Evolutionary conservation across 768 basidiomycete species (phyloP).

Genomic region (Lentinula sp.): DNA sequence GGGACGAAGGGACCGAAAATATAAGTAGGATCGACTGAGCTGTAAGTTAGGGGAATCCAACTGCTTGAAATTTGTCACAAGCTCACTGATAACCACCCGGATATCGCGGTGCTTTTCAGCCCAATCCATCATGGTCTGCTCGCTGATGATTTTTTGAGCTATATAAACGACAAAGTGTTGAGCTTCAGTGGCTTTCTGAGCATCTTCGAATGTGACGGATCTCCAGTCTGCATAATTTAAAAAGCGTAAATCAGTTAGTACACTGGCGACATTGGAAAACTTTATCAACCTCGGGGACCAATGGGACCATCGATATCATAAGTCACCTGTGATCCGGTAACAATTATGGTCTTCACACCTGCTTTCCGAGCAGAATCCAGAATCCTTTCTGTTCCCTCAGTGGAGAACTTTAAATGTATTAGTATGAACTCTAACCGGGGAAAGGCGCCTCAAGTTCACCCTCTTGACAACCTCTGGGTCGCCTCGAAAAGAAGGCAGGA

Average conservation of each 20-base stretch:
- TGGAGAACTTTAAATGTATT: not conserved
- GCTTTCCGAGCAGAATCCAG: not conserved
- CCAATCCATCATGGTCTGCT: conserved; percentile 20
- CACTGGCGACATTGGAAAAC: not conserved
- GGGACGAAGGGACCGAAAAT: conserved; percentile 6
- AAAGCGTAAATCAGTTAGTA: not conserved
- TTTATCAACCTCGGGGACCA: conserved; percentile 1
- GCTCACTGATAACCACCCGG: conserved; percentile 5
- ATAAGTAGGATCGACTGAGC: conserved; percentile 3
- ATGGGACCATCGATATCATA: conserved; percentile 5
- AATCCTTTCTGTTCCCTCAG: conserved; percentile 1
- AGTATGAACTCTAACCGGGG: not conserved
- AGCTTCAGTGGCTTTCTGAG: not conserved
- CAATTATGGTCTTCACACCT: conserved; percentile 2
- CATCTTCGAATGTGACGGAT: conserved; percentile 3
- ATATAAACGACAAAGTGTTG: conserved; percentile 13
- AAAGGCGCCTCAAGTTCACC: not conserved
- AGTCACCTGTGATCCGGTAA: conserved; percentile 4
- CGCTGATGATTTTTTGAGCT: conserved; percentile 20
- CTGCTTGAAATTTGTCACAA: not conserved
- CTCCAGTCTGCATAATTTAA: not conserved
- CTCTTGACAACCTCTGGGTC: not conserved
- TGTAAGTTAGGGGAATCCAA: not conserved
- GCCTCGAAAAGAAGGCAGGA: conserved; percentile 7
- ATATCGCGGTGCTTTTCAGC: conserved; percentile 15